These are phyloP conservation scores for Pogostemon cablin DNA, from an alignment of 257 asterid genomes.

Conservation along the genomic window DNA sequence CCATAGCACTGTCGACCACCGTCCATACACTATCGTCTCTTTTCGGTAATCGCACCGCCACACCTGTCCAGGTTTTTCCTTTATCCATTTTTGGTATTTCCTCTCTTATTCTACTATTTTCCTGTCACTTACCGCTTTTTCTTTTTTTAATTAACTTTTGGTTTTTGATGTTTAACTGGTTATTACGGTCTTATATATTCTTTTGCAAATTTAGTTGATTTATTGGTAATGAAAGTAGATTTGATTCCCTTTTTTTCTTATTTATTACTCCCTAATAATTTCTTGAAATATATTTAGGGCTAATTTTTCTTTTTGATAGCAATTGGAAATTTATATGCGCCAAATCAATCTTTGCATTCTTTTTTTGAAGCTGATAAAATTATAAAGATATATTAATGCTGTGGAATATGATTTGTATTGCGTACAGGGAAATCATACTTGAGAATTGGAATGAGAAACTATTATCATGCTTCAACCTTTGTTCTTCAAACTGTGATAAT, in stretches of 20 bases:
- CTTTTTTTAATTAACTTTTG: neutral
- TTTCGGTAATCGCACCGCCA: too few relatives aligned
- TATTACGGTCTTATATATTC: neutral
- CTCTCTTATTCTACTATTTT: neutral
- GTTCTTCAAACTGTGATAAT: slow-evolving; percentile 5
- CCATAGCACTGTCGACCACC: too few relatives aligned
- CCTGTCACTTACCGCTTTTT: too few relatives aligned
- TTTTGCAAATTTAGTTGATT: slow-evolving; percentile 7
- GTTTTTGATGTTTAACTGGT: neutral
- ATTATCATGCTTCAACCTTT: neutral
- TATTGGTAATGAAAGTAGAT: neutral
- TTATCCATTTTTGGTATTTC: slow-evolving; percentile 6
- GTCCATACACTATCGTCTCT: too few relatives aligned
- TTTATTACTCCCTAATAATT: neutral
- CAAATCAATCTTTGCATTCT: neutral
- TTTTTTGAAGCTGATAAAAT: neutral
- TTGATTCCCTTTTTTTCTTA: neutral
- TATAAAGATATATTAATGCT: neutral
- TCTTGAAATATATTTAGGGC: neutral
- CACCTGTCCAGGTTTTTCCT: too few relatives aligned
- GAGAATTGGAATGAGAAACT: neutral
- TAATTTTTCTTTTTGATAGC: neutral
- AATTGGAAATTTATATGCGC: neutral
- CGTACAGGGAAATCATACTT: slow-evolving; percentile 4
- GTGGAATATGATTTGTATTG: neutral